Percentiles rank a stretch among this genome's conserved stretches.
These are phyloP conservation scores for Saururus chinensis DNA, from an alignment of 164 flowering plant species.

Conservation along the genomic window DNA sequence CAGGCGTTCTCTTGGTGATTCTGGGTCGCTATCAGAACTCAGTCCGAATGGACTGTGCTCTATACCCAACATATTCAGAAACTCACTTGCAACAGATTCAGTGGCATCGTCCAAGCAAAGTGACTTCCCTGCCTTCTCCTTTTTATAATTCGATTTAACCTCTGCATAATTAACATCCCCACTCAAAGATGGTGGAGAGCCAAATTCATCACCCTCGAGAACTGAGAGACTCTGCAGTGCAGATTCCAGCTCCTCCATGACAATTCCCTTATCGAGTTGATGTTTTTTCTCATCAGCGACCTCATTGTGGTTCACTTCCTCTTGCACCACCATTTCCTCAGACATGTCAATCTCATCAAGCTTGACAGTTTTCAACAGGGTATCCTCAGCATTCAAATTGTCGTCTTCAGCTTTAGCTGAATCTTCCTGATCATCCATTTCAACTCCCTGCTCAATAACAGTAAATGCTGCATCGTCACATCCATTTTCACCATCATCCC, in stretches of 20 bases:
- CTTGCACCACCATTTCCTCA: not conserved
- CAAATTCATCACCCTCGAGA: conserved; percentile 30
- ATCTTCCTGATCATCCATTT: conserved; percentile 19
- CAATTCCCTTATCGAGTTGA: conserved; percentile 21
- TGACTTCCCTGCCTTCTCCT: conserved; percentile 30
- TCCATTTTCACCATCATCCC: conserved; percentile 21
- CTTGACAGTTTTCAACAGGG: conserved; percentile 17
- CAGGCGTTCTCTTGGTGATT: conserved; percentile 85
- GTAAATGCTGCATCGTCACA: conserved; percentile 33
- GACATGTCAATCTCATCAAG: conserved; percentile 17
- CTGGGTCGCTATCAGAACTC: conserved; percentile 74
- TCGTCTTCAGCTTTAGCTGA: conserved; percentile 20
- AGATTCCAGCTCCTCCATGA: conserved; percentile 48
- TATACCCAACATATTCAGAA: conserved; percentile 67
- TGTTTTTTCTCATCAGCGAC: conserved; percentile 18
- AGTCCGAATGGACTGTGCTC: conserved; percentile 61
- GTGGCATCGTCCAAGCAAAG: conserved; percentile 54
- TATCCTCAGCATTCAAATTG: conserved; percentile 4
- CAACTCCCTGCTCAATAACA: conserved; percentile 51
- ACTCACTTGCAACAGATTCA: conserved; percentile 70
- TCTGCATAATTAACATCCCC: conserved; percentile 21
- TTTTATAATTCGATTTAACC: conserved; percentile 16
- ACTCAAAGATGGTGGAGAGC: conserved; percentile 26
- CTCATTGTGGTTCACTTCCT: conserved; percentile 6
- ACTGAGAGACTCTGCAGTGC: conserved; percentile 31